These are phyloP conservation scores for Tetradesmus obliquus DNA, from an alignment of 139 green algal species.

Conservation along the genomic window DNA sequence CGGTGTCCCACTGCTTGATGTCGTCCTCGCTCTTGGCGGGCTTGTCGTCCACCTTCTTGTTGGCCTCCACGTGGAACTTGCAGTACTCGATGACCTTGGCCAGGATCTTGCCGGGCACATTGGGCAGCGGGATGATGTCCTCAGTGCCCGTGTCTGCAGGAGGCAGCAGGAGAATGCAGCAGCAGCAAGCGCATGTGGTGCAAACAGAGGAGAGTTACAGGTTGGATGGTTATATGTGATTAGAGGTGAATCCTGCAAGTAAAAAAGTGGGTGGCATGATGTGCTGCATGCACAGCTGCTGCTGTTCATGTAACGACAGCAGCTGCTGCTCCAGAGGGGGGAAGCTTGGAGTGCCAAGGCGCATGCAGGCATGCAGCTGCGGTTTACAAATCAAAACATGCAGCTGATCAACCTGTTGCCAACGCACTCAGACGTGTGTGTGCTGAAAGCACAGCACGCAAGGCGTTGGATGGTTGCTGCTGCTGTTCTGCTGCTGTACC, in stretches of 20 bases:
- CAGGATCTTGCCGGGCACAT: slow-evolving; percentile 85
- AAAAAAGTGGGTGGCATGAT: no score
- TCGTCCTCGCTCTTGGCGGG: slow-evolving; percentile 89
- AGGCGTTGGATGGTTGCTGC: background rate
- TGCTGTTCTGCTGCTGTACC: background rate
- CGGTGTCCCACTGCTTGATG: slow-evolving; percentile 89
- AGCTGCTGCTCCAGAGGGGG: background rate
- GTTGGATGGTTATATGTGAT: background rate
- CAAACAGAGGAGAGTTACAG: background rate
- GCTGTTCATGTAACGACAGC: background rate
- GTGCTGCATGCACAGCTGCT: background rate
- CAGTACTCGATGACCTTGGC: slow-evolving; percentile 97
- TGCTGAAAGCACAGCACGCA: background rate
- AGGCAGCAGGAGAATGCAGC: background rate
- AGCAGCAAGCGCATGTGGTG: background rate
- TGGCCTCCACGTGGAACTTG: slow-evolving; percentile 93
- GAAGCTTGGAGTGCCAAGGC: background rate
- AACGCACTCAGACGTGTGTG: background rate
- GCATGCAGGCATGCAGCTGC: background rate
- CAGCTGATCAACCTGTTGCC: background rate
- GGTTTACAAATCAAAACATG: background rate
- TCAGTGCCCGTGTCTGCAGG: slow-evolving; percentile 75
- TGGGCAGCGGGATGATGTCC: slow-evolving; percentile 85
- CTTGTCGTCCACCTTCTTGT: slow-evolving; percentile 80
- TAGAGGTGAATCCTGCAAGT: no score